Conservation (phyloP, 768 basidiomycete species). For the Leccinum subtestaceum region DNA sequence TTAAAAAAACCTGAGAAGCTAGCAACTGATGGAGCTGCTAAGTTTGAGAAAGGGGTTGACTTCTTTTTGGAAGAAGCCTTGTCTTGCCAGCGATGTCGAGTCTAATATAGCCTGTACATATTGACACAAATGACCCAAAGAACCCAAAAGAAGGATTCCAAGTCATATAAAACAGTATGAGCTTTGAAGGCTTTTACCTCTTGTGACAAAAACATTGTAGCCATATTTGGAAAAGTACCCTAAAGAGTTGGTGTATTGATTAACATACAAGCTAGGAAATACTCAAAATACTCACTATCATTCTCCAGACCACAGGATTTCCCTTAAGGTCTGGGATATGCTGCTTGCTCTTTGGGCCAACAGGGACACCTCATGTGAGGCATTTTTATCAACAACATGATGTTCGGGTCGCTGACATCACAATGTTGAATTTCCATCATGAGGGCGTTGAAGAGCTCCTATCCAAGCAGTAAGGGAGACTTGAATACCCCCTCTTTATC, state of each 20-base stretch:
- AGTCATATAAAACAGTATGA: neutral
- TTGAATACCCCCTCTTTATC: too few relatives aligned
- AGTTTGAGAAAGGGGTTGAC: neutral
- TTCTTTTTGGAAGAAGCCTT: neutral
- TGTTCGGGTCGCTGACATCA: too few relatives aligned
- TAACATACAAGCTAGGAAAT: too few relatives aligned
- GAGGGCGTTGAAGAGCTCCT: too few relatives aligned
- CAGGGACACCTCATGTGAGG: too few relatives aligned
- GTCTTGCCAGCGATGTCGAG: neutral
- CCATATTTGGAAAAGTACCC: neutral
- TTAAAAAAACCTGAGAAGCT: neutral
- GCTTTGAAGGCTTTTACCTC: neutral
- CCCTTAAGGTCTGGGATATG: too few relatives aligned
- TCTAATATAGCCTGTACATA: neutral
- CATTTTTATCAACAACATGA: too few relatives aligned
- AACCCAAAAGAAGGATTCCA: neutral
- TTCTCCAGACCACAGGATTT: too few relatives aligned
- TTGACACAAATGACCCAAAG: neutral
- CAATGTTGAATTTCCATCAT: too few relatives aligned
- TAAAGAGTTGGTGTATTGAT: neutral
- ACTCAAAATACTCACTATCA: too few relatives aligned
- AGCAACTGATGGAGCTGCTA: neutral
- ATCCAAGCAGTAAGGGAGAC: too few relatives aligned
- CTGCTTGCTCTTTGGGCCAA: too few relatives aligned
- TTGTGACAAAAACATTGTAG: neutral